Percentiles rank a stretch among this genome's conserved stretches.
Evolutionary conservation across 176 grass and related monocot species (phyloP).

Genomic region (Elaeis guineensis): DNA sequence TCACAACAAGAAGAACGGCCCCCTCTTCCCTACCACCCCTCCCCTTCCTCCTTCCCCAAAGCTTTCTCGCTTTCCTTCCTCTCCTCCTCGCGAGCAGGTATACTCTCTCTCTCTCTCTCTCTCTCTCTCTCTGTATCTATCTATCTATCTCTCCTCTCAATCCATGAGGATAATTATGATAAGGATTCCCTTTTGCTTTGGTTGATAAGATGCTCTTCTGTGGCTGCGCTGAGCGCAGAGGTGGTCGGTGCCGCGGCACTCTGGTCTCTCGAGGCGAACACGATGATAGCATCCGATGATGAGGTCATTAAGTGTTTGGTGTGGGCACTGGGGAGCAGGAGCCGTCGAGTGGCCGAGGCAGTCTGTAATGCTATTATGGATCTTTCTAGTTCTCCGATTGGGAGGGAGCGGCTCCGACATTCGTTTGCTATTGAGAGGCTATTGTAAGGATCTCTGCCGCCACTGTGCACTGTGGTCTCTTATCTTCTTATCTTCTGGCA

Average conservation of each 20-base stretch:
- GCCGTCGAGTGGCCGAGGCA: conserved; percentile 15
- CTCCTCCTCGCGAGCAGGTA: conserved; percentile 14
- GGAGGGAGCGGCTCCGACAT: conserved; percentile 29
- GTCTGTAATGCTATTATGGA: conserved; percentile 19
- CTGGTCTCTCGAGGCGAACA: conserved; percentile 31
- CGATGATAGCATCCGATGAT: conserved; percentile 31
- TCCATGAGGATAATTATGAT: background rate
- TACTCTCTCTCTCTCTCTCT: background rate
- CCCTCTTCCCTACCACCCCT: background rate
- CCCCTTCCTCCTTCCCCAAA: background rate
- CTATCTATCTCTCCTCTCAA: background rate
- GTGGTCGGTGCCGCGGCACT: conserved; percentile 37
- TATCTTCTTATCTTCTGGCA: too few species aligned
- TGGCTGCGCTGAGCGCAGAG: conserved; percentile 45
- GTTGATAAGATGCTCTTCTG: conserved; percentile 25
- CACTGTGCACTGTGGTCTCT: too few species aligned
- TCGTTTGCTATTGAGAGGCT: conserved; percentile 29
- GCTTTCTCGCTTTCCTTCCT: conserved; percentile 11
- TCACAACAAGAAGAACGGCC: background rate
- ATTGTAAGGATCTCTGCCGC: conserved; percentile 41
- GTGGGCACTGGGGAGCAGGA: conserved; percentile 25
- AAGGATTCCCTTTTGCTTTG: background rate
- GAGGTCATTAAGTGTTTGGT: conserved; percentile 28
- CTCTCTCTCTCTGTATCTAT: background rate
- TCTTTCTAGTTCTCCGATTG: conserved; percentile 32